Conservation (phyloP, 2,329 filamentous ascomycete species). For the Dothideomycetes sp. region DNA sequence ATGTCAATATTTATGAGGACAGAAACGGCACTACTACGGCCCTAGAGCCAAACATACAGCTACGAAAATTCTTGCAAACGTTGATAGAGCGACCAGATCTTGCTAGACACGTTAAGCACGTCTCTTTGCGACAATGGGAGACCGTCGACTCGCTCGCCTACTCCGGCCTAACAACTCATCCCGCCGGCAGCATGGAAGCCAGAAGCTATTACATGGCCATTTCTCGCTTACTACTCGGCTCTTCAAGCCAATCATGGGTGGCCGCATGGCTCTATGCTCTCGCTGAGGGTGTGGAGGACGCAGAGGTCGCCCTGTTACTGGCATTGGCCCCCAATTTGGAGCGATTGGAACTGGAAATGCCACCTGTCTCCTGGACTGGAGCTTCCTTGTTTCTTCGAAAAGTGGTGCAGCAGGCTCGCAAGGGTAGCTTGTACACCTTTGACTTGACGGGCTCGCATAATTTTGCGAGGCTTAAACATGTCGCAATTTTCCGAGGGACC, state of each 20-base stretch:
- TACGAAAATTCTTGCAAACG: background rate
- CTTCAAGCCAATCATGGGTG: background rate
- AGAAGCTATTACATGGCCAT: background rate
- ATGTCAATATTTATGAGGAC: background rate
- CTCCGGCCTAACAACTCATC: background rate
- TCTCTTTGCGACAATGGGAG: background rate
- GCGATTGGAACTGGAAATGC: slow-evolving; percentile 2
- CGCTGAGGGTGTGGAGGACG: background rate
- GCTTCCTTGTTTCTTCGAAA: too few species aligned
- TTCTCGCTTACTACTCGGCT: background rate
- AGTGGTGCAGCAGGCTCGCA: too few species aligned
- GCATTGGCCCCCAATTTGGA: slow-evolving; percentile 4
- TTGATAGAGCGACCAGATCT: background rate
- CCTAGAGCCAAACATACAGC: background rate
- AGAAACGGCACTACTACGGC: background rate
- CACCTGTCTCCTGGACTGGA: background rate
- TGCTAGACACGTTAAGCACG: background rate
- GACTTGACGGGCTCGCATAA: too few species aligned
- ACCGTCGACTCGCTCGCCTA: background rate
- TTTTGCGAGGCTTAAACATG: too few species aligned
- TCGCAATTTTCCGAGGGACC: too few species aligned
- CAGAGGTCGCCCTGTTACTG: slow-evolving; percentile 2
- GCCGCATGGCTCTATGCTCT: slow-evolving; percentile 1
- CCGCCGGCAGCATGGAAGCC: background rate
- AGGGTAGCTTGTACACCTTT: too few species aligned